Conservation (phyloP, 768 basidiomycete species). For the Serendipita sp. region DNA sequence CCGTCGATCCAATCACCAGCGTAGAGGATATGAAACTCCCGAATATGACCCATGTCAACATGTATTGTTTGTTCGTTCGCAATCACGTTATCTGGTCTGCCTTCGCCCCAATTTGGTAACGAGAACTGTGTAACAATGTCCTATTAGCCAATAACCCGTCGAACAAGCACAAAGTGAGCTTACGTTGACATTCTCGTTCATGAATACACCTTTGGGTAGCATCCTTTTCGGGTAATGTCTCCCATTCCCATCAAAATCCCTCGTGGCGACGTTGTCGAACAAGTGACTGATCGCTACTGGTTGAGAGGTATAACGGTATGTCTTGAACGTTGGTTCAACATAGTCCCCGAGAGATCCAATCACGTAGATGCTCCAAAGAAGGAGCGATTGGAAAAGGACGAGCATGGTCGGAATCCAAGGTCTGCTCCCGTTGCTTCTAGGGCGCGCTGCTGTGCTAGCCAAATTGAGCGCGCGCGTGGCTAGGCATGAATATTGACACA, state of each 20-base stretch:
- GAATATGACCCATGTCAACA: constrained; percentile 20
- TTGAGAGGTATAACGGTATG: background rate
- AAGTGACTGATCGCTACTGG: background rate
- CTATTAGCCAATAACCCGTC: background rate
- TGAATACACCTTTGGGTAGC: background rate
- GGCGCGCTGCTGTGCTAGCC: no score
- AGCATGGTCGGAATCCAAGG: background rate
- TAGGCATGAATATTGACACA: no score
- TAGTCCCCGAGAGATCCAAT: no score
- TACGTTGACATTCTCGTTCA: background rate
- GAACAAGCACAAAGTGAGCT: background rate
- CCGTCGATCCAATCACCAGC: constrained; percentile 27
- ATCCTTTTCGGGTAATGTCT: background rate
- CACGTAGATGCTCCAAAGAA: no score
- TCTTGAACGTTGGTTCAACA: background rate
- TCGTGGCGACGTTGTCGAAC: background rate
- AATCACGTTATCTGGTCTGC: constrained; percentile 28
- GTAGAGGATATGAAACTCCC: constrained; percentile 29
- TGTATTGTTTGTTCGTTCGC: constrained; percentile 27
- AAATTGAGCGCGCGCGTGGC: no score
- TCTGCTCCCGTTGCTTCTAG: no score
- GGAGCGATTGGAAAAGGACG: background rate
- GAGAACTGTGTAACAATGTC: background rate
- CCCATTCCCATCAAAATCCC: background rate
- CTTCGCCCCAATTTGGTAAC: background rate